Conservation (phyloP, 2,329 filamentous ascomycete genomes). For the Diaporthe humulicola region DNA sequence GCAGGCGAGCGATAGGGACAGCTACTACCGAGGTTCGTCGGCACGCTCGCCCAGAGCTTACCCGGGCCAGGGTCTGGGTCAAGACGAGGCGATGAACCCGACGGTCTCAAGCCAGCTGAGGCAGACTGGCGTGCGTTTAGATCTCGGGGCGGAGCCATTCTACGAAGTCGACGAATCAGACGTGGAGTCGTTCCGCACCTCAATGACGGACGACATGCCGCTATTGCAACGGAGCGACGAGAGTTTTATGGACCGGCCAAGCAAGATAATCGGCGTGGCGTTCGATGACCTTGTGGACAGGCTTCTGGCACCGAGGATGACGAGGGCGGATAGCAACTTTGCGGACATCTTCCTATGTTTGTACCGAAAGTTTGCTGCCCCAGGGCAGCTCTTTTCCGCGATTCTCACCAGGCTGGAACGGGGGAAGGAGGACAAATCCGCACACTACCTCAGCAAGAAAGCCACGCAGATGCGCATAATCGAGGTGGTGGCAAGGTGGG, state of each 20-base stretch:
- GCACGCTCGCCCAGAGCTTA: constrained; percentile 64
- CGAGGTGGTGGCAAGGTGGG: constrained; percentile 89
- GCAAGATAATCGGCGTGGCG: constrained; percentile 65
- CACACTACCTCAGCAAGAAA: constrained; percentile 81
- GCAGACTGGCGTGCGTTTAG: constrained; percentile 65
- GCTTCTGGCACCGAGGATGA: constrained; percentile 84
- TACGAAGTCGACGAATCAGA: constrained; percentile 80
- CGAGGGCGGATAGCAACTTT: constrained; percentile 91
- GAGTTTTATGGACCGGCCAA: constrained; percentile 65
- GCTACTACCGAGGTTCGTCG: constrained; percentile 55
- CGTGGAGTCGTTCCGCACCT: constrained; percentile 73
- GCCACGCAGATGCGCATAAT: constrained; percentile 87
- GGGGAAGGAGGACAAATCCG: constrained; percentile 74
- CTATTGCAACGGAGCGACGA: constrained; percentile 77
- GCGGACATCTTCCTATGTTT: constrained; percentile 89
- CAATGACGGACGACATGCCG: constrained; percentile 71
- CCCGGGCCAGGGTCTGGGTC: constrained; percentile 51
- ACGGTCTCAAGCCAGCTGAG: constrained; percentile 64
- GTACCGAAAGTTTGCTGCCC: constrained; percentile 93
- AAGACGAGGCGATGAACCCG: constrained; percentile 59
- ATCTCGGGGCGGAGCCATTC: constrained; percentile 67
- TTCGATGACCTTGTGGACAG: constrained; percentile 87
- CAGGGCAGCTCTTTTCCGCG: constrained; percentile 80
- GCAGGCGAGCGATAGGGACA: constrained; percentile 58
- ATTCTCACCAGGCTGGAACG: constrained; percentile 83